These are phyloP conservation scores for Magnolia kwangsiensis DNA, from an alignment of 164 flowering plant species.

Conservation along the genomic window DNA sequence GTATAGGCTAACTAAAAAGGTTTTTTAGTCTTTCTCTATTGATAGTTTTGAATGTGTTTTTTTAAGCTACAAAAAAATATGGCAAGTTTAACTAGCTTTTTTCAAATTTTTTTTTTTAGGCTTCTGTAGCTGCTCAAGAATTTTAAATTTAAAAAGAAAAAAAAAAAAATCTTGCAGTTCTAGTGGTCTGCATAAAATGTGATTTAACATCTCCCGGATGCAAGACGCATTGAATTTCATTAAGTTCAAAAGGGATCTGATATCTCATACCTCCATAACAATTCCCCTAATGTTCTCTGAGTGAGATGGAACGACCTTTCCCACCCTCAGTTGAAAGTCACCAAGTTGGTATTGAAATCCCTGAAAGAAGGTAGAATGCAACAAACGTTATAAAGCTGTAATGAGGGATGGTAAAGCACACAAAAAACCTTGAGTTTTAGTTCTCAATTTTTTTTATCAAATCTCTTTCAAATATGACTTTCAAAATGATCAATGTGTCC, in stretches of 20 bases:
- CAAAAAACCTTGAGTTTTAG: neutral
- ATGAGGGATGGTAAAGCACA: neutral
- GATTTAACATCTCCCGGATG: neutral
- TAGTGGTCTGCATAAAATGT: neutral
- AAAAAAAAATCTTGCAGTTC: neutral
- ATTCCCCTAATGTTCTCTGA: conserved; percentile 82
- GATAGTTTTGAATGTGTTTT: no score
- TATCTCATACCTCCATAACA: conserved; percentile 79
- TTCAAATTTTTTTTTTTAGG: no score
- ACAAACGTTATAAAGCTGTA: neutral
- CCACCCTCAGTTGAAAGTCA: conserved; percentile 82
- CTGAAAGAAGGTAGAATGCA: conserved; percentile 26
- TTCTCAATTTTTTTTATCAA: no score
- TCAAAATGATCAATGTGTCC: no score
- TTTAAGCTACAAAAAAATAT: no score
- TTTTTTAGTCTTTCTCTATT: no score
- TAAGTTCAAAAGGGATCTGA: neutral
- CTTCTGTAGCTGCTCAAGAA: neutral
- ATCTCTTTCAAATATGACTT: no score
- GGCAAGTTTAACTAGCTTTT: no score
- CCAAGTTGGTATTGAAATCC: conserved; percentile 86
- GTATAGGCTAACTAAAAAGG: no score
- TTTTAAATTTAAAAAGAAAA: neutral
- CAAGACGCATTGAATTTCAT: no score
- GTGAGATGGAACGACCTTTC: conserved; percentile 63